phyloP scores from a whole-genome alignment of 2,329 filamentous ascomycete species.

The Pseudopithomyces maydicus region DNA sequence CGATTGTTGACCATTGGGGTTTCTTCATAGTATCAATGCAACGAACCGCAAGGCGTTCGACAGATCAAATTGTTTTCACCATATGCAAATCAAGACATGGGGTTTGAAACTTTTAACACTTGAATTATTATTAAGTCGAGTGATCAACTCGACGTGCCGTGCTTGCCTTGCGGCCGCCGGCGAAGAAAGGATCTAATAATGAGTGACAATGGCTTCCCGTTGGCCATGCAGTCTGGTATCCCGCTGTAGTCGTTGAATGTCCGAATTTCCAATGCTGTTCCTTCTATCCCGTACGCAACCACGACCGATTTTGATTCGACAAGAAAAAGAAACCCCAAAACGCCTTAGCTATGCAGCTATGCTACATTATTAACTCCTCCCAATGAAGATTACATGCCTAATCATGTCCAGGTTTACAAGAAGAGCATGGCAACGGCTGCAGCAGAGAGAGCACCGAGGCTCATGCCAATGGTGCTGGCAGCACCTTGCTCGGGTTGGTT shows the following conservation, averaged over 20 bases:
- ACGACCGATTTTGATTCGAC: neutral
- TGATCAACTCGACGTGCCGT: conserved; percentile 1
- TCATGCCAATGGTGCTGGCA: conserved; percentile 6
- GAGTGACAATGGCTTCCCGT: conserved; percentile 8
- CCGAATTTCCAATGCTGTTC: neutral
- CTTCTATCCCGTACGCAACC: neutral
- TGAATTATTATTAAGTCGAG: conserved; percentile 7
- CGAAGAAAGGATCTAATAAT: neutral
- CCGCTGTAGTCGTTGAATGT: conserved; percentile 7
- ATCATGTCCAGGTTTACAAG: conserved; percentile 4
- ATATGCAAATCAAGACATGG: neutral
- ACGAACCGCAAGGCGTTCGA: too few species aligned
- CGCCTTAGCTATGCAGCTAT: conserved; percentile 6
- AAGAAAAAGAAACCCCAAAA: neutral
- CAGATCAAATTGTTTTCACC: neutral
- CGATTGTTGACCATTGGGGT: neutral
- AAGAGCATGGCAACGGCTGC: conserved; percentile 7
- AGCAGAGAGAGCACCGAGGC: conserved; percentile 8
- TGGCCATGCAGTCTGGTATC: conserved; percentile 8
- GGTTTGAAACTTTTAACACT: neutral
- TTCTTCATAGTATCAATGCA: neutral
- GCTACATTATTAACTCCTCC: conserved; percentile 1
- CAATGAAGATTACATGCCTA: neutral
- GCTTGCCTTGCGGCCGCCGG: neutral
- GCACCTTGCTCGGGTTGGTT: neutral